Percentiles rank a stretch among this genome's conserved stretches.
Conservation (phyloP, 495 filamentous ascomycete genomes). For the Staphylotrichum longicolle region DNA sequence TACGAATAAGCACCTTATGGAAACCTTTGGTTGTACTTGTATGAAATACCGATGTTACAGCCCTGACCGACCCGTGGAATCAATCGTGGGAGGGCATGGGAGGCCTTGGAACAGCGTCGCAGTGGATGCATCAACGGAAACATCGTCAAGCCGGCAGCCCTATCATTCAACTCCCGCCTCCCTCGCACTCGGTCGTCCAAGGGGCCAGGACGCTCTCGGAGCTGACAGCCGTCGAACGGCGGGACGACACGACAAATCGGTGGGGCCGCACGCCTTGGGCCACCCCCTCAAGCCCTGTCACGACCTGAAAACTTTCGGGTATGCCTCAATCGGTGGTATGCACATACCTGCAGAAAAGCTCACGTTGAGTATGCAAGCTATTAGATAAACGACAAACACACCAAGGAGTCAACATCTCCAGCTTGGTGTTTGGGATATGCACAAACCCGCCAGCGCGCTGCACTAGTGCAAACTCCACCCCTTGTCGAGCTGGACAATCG, state of each 20-base stretch:
- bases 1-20: too few species aligned
- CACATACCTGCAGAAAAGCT: too few species aligned
- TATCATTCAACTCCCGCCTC: conserved; percentile 3
- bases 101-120: conserved; percentile 28
- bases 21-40: too few species aligned
- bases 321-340: too few species aligned
- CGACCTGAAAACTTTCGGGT: too few species aligned
- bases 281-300: too few species aligned
- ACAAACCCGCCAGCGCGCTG: neutral
- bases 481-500: conserved; percentile 20
- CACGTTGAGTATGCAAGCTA: too few species aligned
- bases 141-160: neutral
- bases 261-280: conserved; percentile 1
- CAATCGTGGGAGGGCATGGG: conserved; percentile 11
- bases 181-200: too few species aligned
- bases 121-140: neutral
- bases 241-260: conserved; percentile 6
- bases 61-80: too few species aligned
- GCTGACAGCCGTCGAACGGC: conserved; percentile 16
- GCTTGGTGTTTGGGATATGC: neutral
- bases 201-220: neutral
- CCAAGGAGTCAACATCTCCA: too few species aligned
- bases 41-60: too few species aligned
- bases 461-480: neutral
- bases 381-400: too few species aligned